Percentiles rank a stretch among this genome's conserved stretches.
phyloP scores from a whole-genome alignment of 2,329 filamentous ascomycete species.

The Penicillium sclerotiorum region DNA sequence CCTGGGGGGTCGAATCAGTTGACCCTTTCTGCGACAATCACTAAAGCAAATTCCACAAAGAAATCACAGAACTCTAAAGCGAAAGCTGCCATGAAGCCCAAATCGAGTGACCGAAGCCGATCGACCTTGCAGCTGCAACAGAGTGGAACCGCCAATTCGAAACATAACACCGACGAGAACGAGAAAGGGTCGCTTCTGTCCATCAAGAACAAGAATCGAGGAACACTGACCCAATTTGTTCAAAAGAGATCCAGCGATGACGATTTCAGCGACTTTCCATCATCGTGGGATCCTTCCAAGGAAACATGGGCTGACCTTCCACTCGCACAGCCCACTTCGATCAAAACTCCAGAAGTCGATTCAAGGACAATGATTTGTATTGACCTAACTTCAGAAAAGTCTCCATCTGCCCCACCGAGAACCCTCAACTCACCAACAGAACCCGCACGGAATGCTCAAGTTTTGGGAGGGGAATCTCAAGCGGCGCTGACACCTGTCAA shows the following conservation, averaged over 20 bases:
- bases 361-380: background rate
- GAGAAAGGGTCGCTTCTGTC: background rate
- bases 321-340: background rate
- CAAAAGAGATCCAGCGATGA: slow-evolving; percentile 41
- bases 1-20: slow-evolving; percentile 31
- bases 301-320: background rate
- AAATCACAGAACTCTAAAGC: slow-evolving; percentile 11
- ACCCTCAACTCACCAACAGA: background rate
- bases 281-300: slow-evolving; percentile 32
- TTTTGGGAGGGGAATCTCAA: background rate
- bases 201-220: background rate
- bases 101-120: background rate
- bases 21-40: slow-evolving; percentile 32
- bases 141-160: background rate
- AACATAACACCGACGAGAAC: background rate
- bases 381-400: background rate
- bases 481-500: background rate
- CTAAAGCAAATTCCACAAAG: slow-evolving; percentile 18
- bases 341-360: background rate
- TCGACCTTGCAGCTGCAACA: background rate
- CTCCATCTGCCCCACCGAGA: background rate
- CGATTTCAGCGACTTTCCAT: slow-evolving; percentile 41
- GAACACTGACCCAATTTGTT: no score
- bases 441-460: background rate
- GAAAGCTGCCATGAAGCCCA: background rate